Percentiles rank a stretch among this genome's conserved stretches.
phyloP scores from a whole-genome alignment of 2,329 filamentous ascomycete genomes.

The Ascochyta koolunga region DNA sequence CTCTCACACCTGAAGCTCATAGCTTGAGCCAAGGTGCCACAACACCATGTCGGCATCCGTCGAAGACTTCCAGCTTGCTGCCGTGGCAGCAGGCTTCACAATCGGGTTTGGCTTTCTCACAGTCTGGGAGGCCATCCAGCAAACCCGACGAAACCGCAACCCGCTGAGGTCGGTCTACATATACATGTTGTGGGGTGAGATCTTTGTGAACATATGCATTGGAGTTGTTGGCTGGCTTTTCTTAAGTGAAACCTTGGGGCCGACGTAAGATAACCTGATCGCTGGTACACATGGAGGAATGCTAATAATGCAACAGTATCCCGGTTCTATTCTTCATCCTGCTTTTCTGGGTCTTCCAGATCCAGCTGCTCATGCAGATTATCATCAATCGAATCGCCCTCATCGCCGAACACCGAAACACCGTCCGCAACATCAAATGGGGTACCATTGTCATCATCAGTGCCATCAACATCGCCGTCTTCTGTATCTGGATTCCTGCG shows the following conservation, averaged over 20 bases:
- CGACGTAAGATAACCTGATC: constrained; percentile 28
- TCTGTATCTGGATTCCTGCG: constrained; percentile 61
- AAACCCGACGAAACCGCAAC: constrained; percentile 44
- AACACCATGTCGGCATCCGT: constrained; percentile 27
- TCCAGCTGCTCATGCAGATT: constrained; percentile 61
- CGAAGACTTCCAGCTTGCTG: constrained; percentile 39
- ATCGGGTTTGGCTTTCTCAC: constrained; percentile 44
- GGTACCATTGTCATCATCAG: constrained; percentile 54
- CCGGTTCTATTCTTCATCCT: constrained; percentile 43
- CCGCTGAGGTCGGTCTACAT: constrained; percentile 42
- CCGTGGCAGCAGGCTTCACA: constrained; percentile 44
- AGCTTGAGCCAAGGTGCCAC: constrained; percentile 6
- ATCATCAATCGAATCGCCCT: constrained; percentile 62
- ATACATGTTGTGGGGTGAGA: constrained; percentile 47
- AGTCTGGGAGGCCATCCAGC: constrained; percentile 45
- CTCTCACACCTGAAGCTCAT: constrained; percentile 5
- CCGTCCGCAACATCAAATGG: constrained; percentile 55
- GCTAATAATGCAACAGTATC: constrained; percentile 24
- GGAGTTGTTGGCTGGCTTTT: constrained; percentile 43
- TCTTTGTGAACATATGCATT: constrained; percentile 36
- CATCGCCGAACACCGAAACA: constrained; percentile 52
- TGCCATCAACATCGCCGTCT: constrained; percentile 60
- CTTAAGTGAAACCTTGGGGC: constrained; percentile 34
- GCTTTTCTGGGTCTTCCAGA: constrained; percentile 43
- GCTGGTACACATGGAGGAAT: background rate